Evolutionary conservation across 2,329 filamentous ascomycete genomes (phyloP), one percentile per base, ranked within the genome.

Genomic region (Beauveria medogensis): DNA sequence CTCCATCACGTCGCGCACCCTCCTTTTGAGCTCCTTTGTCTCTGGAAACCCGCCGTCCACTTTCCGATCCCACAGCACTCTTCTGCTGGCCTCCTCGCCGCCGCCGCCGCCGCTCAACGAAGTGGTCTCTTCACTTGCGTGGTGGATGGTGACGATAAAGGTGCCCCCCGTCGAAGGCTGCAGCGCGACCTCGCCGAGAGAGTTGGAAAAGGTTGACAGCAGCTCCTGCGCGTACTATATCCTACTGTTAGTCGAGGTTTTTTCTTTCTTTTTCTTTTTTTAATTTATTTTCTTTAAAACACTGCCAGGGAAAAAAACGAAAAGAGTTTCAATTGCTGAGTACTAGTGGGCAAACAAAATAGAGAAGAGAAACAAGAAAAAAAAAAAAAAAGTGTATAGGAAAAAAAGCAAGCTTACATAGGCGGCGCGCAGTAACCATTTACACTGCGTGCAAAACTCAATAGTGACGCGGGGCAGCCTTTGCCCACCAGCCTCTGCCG

Each of bases 381-480:
- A 20, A 22, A 40, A 26, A 55, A 9, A 43, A 41, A 20, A n/a
- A 40, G 20, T 22, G 2, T 22, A 22, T 22, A 22, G 3, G 1
- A 51, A 20, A 37, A 34, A 47, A 54, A 56, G 30, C 30, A 30
- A 50, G 74, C 82, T 67, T 82, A 93, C 91, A 74, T 94, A 96
- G 66, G 91, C 90, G 41, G 91, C 91, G 63, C 91, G 79, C 12
- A 95, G 77, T 83, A 94, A 90, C 91, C 92, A 96, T 77, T 90
- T 90, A 75, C 92, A 97, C 76, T 96, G 91, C 0, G 91, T 96
- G 77, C 92, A 97, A 77, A 90, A 97, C 66, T 88, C 85, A 69
- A 97, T 96, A n/a, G 87, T 87, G 58, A 97, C 81, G 51, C 91
- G 85, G 3, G 92, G 92, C 12, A 73, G 68, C 24, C 51, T 50